Conservation (phyloP, 2,329 filamentous ascomycete species). For the Byssoonygena ceratinophila region DNA sequence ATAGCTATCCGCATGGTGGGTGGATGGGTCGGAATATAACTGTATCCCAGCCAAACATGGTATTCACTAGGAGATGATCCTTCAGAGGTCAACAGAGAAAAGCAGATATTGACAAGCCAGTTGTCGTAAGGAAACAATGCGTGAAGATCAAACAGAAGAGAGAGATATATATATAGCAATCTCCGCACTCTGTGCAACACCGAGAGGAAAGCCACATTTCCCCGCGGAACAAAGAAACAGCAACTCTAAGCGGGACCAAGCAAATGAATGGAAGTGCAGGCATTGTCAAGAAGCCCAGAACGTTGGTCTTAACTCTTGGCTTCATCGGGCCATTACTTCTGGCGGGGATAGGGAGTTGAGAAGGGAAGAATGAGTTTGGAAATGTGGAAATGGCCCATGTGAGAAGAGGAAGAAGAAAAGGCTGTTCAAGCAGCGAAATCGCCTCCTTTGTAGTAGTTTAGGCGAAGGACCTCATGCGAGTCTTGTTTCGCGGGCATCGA, state of each 20-base stretch:
- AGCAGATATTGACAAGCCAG: too few relatives aligned
- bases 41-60: neutral
- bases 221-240: neutral
- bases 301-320: neutral
- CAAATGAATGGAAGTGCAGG: neutral
- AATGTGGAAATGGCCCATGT: neutral
- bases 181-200: neutral
- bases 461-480: neutral
- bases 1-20: neutral
- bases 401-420: neutral
- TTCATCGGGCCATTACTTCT: neutral
- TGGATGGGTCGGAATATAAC: neutral
- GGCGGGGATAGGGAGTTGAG: neutral
- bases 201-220: neutral
- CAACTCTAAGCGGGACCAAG: neutral
- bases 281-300: neutral
- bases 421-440: neutral
- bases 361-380: neutral
- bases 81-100: too few relatives aligned
- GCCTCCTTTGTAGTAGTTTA: neutral
- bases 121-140: too few relatives aligned
- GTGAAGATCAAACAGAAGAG: too few relatives aligned
- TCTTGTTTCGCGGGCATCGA: neutral
- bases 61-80: neutral
- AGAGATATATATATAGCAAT: neutral